phyloP scores from a whole-genome alignment of 2,329 filamentous ascomycete species.

The Plenodomus biglobosus region DNA sequence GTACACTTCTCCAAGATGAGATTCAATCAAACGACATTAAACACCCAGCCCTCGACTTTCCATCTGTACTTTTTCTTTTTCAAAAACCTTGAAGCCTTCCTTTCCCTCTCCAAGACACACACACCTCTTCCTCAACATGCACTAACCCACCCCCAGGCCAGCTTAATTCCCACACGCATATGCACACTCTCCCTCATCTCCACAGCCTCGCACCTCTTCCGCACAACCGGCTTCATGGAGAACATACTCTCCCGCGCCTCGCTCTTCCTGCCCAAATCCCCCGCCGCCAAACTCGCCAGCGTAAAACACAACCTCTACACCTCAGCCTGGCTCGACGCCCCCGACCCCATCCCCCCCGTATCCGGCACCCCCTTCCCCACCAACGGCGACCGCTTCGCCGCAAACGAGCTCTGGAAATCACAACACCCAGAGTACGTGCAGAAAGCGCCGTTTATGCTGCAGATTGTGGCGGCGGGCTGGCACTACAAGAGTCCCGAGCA shows the following conservation, averaged over 20 bases:
- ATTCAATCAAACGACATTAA: background rate
- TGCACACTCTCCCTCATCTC: slow-evolving; percentile 55
- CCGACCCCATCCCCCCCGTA: slow-evolving; percentile 56
- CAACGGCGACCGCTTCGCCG: slow-evolving; percentile 81
- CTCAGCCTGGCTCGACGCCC: slow-evolving; percentile 60
- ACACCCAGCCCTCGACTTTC: no score
- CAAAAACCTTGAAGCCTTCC: no score
- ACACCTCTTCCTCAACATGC: background rate
- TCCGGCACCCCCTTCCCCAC: slow-evolving; percentile 64
- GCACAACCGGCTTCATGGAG: slow-evolving; percentile 57
- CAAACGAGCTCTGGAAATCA: slow-evolving; percentile 75
- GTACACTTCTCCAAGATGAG: background rate
- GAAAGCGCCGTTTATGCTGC: slow-evolving; percentile 69
- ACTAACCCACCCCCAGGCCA: slow-evolving; percentile 30
- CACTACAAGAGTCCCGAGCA: slow-evolving; percentile 73
- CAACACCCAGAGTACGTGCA: slow-evolving; percentile 62
- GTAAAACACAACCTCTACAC: slow-evolving; percentile 69
- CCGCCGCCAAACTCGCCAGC: slow-evolving; percentile 66
- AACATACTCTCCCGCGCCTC: slow-evolving; percentile 63
- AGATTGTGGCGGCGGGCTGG: slow-evolving; percentile 76
- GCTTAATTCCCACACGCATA: slow-evolving; percentile 52
- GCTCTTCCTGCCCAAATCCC: slow-evolving; percentile 67
- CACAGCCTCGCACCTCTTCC: slow-evolving; percentile 52
- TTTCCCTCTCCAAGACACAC: background rate
- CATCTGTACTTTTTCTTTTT: background rate